Conservation (phyloP, 192 early-diverging fungal species). For the Gaertneriomyces semiglobifer region DNA sequence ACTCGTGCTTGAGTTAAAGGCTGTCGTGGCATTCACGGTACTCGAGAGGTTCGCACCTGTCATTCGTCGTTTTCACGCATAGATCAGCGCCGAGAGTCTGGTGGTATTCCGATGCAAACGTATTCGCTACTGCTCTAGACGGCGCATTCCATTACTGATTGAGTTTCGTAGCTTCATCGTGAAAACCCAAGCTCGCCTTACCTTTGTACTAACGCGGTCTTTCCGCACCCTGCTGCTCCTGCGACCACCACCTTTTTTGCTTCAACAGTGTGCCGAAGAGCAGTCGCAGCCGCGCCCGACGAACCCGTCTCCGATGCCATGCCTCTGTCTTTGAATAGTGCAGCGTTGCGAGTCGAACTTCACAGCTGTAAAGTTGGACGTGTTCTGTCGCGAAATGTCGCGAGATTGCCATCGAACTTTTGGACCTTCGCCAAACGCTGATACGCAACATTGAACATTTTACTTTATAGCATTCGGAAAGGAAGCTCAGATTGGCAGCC, state of each 20-base stretch:
- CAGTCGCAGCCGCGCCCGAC: too few relatives aligned
- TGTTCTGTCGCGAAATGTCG: too few relatives aligned
- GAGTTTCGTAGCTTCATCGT: conserved; percentile 5
- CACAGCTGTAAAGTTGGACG: too few relatives aligned
- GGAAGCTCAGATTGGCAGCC: not conserved
- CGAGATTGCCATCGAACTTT: too few relatives aligned
- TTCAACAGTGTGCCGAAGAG: conserved; percentile 19
- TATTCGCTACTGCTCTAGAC: conserved; percentile 42
- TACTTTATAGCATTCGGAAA: too few relatives aligned
- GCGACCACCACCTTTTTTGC: conserved; percentile 49
- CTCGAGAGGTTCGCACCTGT: conserved; percentile 28
- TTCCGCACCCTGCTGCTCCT: conserved; percentile 46
- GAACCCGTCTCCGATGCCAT: too few relatives aligned
- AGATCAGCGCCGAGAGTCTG: conserved; percentile 58
- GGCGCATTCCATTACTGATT: conserved; percentile 5
- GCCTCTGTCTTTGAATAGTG: too few relatives aligned
- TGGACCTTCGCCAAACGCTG: too few relatives aligned
- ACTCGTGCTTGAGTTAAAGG: not conserved
- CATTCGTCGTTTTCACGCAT: conserved; percentile 39
- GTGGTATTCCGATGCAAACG: conserved; percentile 45
- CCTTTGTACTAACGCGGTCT: conserved; percentile 47
- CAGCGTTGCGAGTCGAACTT: too few relatives aligned
- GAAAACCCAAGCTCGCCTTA: conserved; percentile 5
- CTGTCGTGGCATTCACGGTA: not conserved
- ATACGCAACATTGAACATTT: too few relatives aligned